Evolutionary conservation across 2,329 filamentous ascomycete genomes (phyloP).

Genomic region (Coniosporium tulheliwenetii): DNA sequence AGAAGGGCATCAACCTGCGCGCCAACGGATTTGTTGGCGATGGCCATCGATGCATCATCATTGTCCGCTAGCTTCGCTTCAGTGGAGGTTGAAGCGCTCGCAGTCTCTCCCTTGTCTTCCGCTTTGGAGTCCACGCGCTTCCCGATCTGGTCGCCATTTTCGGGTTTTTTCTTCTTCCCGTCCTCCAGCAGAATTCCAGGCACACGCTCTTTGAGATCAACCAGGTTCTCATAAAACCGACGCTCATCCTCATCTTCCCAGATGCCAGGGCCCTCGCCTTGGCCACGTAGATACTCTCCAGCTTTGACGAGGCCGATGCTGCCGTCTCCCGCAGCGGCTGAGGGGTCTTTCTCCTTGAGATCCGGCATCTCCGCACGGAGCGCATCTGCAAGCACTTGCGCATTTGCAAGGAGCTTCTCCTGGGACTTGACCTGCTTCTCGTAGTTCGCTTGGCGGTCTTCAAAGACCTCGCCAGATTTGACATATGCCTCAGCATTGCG

Average conservation of each 20-base stretch:
- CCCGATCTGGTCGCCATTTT: conserved; percentile 66
- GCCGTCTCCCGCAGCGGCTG: conserved; percentile 48
- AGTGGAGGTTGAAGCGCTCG: conserved; percentile 4
- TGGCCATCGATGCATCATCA: conserved; percentile 83
- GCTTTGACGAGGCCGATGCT: conserved; percentile 89
- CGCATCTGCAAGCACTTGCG: conserved; percentile 78
- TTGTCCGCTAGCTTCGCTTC: conserved; percentile 35
- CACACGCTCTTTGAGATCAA: conserved; percentile 90
- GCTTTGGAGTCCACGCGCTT: conserved; percentile 47
- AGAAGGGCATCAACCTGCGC: conserved; percentile 90
- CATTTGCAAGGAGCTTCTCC: conserved; percentile 78
- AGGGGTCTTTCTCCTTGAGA: conserved; percentile 65
- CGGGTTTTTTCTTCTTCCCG: conserved; percentile 80
- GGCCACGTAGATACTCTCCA: conserved; percentile 79
- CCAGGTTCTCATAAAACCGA: conserved; percentile 92
- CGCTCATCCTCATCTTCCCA: conserved; percentile 98
- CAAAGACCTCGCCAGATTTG: conserved; percentile 95
- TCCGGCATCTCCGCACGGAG: conserved; percentile 89
- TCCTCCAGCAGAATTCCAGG: conserved; percentile 89
- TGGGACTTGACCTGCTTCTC: conserved; percentile 88
- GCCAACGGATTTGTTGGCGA: conserved; percentile 94
- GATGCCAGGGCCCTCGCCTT: conserved; percentile 81
- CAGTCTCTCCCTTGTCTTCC: conserved; percentile 28
- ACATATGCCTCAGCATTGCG: conserved; percentile 97
- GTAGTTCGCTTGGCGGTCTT: conserved; percentile 89